Evolutionary conservation across 169 alveolate genomes (phyloP).

Genomic region (Cryptosporidium tyzzeri): DNA sequence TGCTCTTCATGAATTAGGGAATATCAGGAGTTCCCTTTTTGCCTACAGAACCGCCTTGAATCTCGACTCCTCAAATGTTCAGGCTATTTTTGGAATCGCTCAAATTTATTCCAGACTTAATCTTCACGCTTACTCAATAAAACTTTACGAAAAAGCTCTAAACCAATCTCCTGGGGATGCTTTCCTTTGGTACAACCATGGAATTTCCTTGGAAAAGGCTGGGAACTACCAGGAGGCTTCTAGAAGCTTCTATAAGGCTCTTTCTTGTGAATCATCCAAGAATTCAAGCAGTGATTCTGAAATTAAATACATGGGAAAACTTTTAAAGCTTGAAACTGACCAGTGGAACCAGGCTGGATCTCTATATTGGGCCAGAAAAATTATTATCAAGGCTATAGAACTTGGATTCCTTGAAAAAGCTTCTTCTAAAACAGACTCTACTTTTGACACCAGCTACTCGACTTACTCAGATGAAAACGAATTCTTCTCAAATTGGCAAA

Average conservation of each 20-base stretch:
- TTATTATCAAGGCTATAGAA: constrained; percentile 45
- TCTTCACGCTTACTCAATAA: constrained; percentile 33
- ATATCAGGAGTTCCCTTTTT: constrained; percentile 40
- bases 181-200: constrained; percentile 57
- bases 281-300: constrained; percentile 27
- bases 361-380: constrained; percentile 61
- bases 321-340: constrained; percentile 52
- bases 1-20: constrained; percentile 64
- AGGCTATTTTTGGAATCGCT: constrained; percentile 57
- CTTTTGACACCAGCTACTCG: background rate
- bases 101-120: constrained; percentile 46
- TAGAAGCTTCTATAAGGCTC: constrained; percentile 58
- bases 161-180: constrained; percentile 56
- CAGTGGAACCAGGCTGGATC: constrained; percentile 66
- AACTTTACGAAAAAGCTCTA: constrained; percentile 58
- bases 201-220: constrained; percentile 27
- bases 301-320: constrained; percentile 67
- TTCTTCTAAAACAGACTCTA: background rate
- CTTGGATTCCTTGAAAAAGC: constrained; percentile 44
- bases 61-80: constrained; percentile 41
- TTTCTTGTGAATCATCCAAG: constrained; percentile 48
- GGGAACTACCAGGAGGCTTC: constrained; percentile 54
- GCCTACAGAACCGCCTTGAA: constrained; percentile 57
- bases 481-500: constrained; percentile 55
- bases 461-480: constrained; percentile 22